Evolutionary conservation across 345 rosid genomes (phyloP), one percentile per base, ranked within the genome.

Genomic region (Leavenworthia alabamica): DNA sequence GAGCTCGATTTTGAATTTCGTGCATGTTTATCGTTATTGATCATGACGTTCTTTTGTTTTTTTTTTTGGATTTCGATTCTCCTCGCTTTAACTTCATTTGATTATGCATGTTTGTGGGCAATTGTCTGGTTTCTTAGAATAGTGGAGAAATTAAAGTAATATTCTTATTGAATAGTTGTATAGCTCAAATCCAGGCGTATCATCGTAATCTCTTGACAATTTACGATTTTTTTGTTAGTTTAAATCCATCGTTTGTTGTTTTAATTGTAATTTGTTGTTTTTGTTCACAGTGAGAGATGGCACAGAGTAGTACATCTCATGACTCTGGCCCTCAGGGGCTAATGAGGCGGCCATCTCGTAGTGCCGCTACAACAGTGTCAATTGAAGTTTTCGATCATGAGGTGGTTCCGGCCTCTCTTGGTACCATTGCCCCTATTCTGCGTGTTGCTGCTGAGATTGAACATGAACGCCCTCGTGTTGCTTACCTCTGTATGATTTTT

Each of bases 361-460:
- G 98, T 45, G 95, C 92, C 2, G 90, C 96, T 60, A 89, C 97
- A 45, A 85, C 86, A n/a, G 78, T 93, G 67, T 85, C 97, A 4
- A 82, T 86, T 7, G 98, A 92, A 82, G 98, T 92, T 24, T 86
- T 92, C 56, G 98, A 92, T 65, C 85, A 86, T 4, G 96, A 89
- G 71, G 96, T 89, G 44, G 98, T 92, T 15, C 98, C 98, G 2
- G 83, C 90, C 23, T 89, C 99, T 15, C 86, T 93, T 39, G 81
- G 86, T 66, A 81, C 83, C 76, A 85, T 93, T 47, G 83, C 86
- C 42, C 95, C 95, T 13, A 80, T 89, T 53, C 92, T 89, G 44
- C 99, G 94, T 44, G 77, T 86, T 29, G 96, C 96, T 37, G 82
- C 80, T 4, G 97, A 89, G 82, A 87, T 93, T 72, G 88, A 89